These are phyloP conservation scores for Dentipellis sp. DNA, from an alignment of 768 basidiomycete species.

Conservation along the genomic window DNA sequence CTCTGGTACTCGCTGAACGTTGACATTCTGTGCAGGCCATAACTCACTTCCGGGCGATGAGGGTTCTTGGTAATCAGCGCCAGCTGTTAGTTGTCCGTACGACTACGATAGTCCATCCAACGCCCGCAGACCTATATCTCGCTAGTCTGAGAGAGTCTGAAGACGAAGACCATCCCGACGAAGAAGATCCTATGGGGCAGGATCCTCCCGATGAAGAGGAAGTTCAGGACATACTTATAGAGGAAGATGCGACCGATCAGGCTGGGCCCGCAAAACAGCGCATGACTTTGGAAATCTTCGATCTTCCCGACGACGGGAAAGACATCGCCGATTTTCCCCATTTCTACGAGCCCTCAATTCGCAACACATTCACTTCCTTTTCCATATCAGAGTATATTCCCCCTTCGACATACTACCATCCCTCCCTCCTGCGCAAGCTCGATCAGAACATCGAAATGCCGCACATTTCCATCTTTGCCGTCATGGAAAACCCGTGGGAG, in stretches of 20 bases:
- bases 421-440: background rate
- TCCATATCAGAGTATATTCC: background rate
- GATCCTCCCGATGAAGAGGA: too few relatives aligned
- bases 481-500: background rate
- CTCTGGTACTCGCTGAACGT: background rate
- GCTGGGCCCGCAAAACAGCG: too few relatives aligned
- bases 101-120: too few relatives aligned
- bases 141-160: too few relatives aligned
- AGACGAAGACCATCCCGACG: too few relatives aligned
- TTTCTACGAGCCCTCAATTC: background rate
- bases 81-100: background rate
- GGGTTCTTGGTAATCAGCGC: background rate
- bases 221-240: too few relatives aligned
- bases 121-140: background rate
- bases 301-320: background rate
- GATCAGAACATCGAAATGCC: background rate
- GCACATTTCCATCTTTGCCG: background rate
- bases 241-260: too few relatives aligned
- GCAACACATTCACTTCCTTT: background rate
- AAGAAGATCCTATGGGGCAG: too few relatives aligned
- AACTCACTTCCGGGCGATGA: background rate
- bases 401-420: background rate
- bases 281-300: background rate
- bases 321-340: too few relatives aligned
- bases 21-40: background rate